Evolutionary conservation across 768 basidiomycete genomes (phyloP).

Genomic region (Cystofilobasidium capitatum): DNA sequence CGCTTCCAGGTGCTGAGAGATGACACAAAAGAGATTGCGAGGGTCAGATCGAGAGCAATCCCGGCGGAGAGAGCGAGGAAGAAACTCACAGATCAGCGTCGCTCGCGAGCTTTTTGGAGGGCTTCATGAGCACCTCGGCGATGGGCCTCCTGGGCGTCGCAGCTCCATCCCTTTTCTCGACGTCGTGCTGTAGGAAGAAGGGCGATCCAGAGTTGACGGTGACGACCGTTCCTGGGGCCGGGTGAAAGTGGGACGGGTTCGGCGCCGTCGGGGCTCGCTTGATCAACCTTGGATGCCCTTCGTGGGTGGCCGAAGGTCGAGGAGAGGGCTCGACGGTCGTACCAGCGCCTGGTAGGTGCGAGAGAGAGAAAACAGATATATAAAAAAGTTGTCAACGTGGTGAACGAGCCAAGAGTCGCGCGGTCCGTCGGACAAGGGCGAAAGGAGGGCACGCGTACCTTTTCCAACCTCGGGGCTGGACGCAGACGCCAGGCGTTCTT

Average conservation of each 20-base stretch:
- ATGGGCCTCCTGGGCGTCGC: background rate
- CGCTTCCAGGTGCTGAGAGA: conserved; percentile 17
- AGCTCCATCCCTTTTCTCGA: background rate
- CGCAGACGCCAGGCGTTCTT: background rate
- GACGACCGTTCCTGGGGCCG: background rate
- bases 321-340: background rate
- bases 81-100: conserved; percentile 13
- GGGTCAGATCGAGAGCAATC: background rate
- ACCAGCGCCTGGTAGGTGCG: background rate
- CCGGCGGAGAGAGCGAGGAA: background rate
- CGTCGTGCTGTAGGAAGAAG: conserved; percentile 4
- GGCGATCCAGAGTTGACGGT: background rate
- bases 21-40: background rate
- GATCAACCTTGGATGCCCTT: background rate
- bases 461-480: background rate
- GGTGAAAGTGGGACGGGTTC: background rate
- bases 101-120: conserved; percentile 23
- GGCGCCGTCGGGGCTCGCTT: conserved; percentile 1
- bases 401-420: background rate
- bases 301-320: background rate
- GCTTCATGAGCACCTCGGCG: conserved; percentile 9
- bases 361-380: no score
- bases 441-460: background rate
- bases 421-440: background rate
- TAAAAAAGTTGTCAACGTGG: background rate